phyloP scores from a whole-genome alignment of 441 rosid species.

The Arabidopsis hybrid region DNA sequence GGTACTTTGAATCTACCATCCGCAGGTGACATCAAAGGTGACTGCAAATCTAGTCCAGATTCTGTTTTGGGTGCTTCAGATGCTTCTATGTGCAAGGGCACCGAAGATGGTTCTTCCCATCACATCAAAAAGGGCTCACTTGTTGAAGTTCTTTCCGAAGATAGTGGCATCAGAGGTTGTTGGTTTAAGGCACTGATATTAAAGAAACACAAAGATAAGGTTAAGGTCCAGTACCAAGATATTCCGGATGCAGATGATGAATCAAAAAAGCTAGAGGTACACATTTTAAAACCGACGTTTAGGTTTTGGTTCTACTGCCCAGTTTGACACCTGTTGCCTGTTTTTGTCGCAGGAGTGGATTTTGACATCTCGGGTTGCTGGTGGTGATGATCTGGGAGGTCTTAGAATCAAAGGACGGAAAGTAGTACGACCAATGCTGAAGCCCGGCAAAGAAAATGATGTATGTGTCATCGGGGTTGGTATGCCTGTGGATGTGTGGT shows the following conservation, averaged over 20 bases:
- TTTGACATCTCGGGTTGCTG: constrained; percentile 60
- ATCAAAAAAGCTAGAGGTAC: constrained; percentile 74
- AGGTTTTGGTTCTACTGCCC: constrained; percentile 7
- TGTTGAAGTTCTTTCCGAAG: constrained; percentile 81
- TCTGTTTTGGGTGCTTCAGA: constrained; percentile 42
- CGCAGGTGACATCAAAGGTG: constrained; percentile 31
- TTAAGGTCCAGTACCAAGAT: constrained; percentile 83
- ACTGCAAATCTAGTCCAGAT: constrained; percentile 38
- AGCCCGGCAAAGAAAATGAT: constrained; percentile 29
- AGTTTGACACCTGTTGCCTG: background rate
- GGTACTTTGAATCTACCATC: background rate
- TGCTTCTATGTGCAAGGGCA: constrained; percentile 30
- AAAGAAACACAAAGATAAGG: constrained; percentile 67
- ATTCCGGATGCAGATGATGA: constrained; percentile 72
- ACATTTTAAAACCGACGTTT: background rate
- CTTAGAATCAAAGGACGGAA: constrained; percentile 60
- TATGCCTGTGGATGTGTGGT: constrained; percentile 78
- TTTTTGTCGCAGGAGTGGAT: constrained; percentile 74
- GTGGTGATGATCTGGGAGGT: constrained; percentile 63
- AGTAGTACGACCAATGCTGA: constrained; percentile 58
- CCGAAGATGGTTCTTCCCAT: constrained; percentile 37
- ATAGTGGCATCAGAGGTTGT: constrained; percentile 90
- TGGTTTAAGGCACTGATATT: constrained; percentile 79
- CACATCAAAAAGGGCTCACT: constrained; percentile 59
- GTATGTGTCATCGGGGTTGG: constrained; percentile 52